Evolutionary conservation across 2,329 filamentous ascomycete species (phyloP), one percentile per base, ranked within the genome.

Genomic region (Colletotrichum tabaci): DNA sequence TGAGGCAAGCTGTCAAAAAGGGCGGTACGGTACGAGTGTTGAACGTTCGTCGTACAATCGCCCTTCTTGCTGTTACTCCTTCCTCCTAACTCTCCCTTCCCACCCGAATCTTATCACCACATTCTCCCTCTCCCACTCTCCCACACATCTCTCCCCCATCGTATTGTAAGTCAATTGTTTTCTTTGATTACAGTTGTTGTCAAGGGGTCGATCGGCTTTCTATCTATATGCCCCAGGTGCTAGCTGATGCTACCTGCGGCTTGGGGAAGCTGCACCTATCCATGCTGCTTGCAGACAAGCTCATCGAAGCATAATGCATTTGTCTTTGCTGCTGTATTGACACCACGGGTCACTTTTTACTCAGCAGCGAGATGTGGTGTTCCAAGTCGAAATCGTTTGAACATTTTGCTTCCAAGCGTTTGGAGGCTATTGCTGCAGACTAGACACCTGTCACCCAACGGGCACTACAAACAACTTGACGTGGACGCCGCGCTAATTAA

Each of bases 1-100:
- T 79, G 76, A 75, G 78, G 79, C 77, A 80, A 80, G 77, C 75
- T 81, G 79, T 81, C 78, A 76, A 78, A 80, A 77, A 77, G 76
- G 71, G 13, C 13, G 42, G 42, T 44, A 75, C 76, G 74, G 74
- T 65, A 60, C 55, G 63, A 69, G 49, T 56, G 60, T 72, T 53
- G 66, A 52, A 65, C 38, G 60, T 72, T 72, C 35, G 56, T 69
- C 53, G 55, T 50, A 50, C 55, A 61, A 65, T 71, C 38, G 65
- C 47, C 64, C 35, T 38, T 38, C 35, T 38, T 53, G 58, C 52
- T 7, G 12, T 58, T 42, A 50, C 21, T 15, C 38, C 53, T 55
- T 63, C 52, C 23, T 60, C 47, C 26, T 53, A 61, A 57, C 53
- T 66, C 62, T 64, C 61, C 61, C 61, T 74, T 77, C 77, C 47